Conservation (phyloP, 2,329 filamentous ascomycete species). For the Colletotrichum gigasporum region DNA sequence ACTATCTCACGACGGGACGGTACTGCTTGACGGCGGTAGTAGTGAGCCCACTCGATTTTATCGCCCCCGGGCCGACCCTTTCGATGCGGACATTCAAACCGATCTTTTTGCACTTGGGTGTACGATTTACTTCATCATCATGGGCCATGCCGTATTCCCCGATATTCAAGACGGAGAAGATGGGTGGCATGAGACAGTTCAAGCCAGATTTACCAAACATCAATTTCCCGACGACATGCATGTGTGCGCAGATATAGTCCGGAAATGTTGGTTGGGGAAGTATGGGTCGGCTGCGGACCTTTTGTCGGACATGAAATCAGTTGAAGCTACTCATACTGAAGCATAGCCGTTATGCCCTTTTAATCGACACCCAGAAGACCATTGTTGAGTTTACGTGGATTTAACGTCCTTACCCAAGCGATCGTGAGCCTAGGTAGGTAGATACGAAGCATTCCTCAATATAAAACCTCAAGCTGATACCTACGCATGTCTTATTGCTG, state of each 20-base stretch:
- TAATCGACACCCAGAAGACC: too few relatives aligned
- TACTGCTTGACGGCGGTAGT: conserved; percentile 22
- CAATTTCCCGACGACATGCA: conserved; percentile 26
- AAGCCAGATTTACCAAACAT: conserved; percentile 22
- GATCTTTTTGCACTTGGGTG: conserved; percentile 36
- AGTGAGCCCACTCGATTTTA: conserved; percentile 24
- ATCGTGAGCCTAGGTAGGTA: too few relatives aligned
- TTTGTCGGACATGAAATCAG: too few relatives aligned
- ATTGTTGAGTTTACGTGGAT: too few relatives aligned
- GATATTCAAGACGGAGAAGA: conserved; percentile 33
- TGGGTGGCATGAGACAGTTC: conserved; percentile 29
- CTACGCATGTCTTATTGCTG: too few relatives aligned
- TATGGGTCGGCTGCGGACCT: too few relatives aligned
- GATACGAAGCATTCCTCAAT: too few relatives aligned
- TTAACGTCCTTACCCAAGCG: too few relatives aligned
- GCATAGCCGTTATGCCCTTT: too few relatives aligned
- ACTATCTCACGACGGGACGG: conserved; percentile 27
- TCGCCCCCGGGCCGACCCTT: conserved; percentile 25
- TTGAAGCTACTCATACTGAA: too few relatives aligned
- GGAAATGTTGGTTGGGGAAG: neutral
- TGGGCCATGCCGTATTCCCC: conserved; percentile 30
- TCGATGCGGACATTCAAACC: conserved; percentile 25
- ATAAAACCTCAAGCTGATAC: too few relatives aligned
- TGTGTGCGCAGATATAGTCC: neutral
- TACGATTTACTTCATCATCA: conserved; percentile 35